Conservation (phyloP, 192 early-diverging fungal species). For the Coemansia biformis region DNA sequence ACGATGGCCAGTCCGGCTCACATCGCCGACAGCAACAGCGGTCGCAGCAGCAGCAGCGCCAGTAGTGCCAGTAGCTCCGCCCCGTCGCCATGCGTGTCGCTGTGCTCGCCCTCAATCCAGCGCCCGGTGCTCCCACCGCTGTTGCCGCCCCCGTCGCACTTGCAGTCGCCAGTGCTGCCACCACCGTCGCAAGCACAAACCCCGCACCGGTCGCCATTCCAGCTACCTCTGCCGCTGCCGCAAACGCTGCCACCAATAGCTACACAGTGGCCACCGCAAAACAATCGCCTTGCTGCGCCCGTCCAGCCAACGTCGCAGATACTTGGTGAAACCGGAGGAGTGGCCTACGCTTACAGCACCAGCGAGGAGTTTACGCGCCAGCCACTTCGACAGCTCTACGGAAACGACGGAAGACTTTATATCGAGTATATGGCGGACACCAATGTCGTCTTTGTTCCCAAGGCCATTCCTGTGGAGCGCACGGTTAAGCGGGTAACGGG, state of each 20-base stretch:
- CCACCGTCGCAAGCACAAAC: background rate
- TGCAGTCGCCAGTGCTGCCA: background rate
- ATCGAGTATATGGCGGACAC: slow-evolving; percentile 23
- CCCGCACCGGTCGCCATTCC: too few species aligned
- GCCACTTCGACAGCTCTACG: slow-evolving; percentile 15
- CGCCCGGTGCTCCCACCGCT: too few species aligned
- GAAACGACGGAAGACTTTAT: slow-evolving; percentile 16
- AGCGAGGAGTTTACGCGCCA: slow-evolving; percentile 4
- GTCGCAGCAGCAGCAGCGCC: too few species aligned
- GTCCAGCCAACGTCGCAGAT: slow-evolving; percentile 10
- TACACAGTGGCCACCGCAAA: too few species aligned
- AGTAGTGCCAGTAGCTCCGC: too few species aligned
- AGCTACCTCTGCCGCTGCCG: too few species aligned
- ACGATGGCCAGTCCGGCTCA: too few species aligned
- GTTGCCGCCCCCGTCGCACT: background rate
- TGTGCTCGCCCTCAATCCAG: too few species aligned
- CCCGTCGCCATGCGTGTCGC: too few species aligned
- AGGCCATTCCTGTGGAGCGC: slow-evolving; percentile 1
- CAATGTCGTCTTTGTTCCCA: slow-evolving; percentile 20
- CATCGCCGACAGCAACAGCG: too few species aligned
- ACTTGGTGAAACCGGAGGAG: slow-evolving; percentile 1
- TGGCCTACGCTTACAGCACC: slow-evolving; percentile 2
- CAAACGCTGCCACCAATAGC: too few species aligned
- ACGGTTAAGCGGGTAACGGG: background rate
- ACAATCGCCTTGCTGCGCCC: background rate